These are phyloP conservation scores for Cladosporium velox DNA, from an alignment of 2,329 filamentous ascomycete species.

Conservation along the genomic window DNA sequence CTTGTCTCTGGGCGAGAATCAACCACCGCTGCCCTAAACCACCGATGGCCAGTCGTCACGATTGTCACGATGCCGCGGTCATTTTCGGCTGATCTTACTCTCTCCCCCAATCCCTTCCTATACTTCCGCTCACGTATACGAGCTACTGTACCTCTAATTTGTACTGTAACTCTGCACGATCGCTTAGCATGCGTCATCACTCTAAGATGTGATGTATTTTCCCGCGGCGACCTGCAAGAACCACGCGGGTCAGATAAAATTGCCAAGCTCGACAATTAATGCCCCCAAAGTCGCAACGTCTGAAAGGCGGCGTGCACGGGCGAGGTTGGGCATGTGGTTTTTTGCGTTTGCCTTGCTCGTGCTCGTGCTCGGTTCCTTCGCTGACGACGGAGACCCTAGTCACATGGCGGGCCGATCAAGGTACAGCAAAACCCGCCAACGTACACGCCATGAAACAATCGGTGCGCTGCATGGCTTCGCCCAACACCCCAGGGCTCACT, in stretches of 20 bases:
- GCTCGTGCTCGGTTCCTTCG: conserved; percentile 4
- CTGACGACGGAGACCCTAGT: conserved; percentile 13
- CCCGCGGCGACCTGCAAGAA: background rate
- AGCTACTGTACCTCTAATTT: background rate
- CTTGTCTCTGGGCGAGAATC: conserved; percentile 6
- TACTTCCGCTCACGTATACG: conserved; percentile 4
- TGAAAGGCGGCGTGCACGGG: background rate
- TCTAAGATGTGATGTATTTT: background rate
- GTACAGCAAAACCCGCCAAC: conserved; percentile 7
- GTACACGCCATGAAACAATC: conserved; percentile 17
- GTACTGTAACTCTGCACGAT: conserved; percentile 10
- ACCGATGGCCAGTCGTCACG: background rate
- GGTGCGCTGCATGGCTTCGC: conserved; percentile 19
- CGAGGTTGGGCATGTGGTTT: conserved; percentile 15
- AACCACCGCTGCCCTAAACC: background rate
- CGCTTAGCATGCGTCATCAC: conserved; percentile 19
- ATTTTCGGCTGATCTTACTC: conserved; percentile 4
- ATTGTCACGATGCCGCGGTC: background rate
- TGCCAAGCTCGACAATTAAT: conserved; percentile 13
- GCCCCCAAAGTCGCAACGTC: background rate
- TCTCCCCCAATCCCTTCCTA: background rate
- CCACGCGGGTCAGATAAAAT: conserved; percentile 18
- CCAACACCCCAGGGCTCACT: conserved; percentile 20
- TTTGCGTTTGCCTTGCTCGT: background rate
- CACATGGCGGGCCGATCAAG: conserved; percentile 17